Base-by-base conservation (phyloP, 805 yeast genomes). In the Metschnikowia lunata region DNA sequence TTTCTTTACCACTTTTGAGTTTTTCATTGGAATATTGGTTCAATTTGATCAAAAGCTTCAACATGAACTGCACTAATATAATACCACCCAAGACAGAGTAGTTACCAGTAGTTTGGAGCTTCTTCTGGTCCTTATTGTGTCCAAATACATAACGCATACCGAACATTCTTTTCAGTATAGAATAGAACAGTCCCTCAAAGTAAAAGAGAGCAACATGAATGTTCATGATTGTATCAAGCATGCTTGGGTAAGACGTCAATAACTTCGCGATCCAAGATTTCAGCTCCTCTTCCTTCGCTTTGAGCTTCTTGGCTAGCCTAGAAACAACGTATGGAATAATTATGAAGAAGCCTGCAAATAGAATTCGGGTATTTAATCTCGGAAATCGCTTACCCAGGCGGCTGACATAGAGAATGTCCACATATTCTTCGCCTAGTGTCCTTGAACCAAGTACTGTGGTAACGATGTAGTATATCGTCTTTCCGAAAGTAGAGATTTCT, bases 361-460 rank as follows among this genome's bases (percentile, higher is more conserved):
- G 79, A 1, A 80, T 45, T 43, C 88, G 70, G 27, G 78, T 68
- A 1, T 51, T 15, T 4, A 64, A 28, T 30, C 61, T 63, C 0
- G 86, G 84, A 6, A 84, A 60, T 34, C 66, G 57, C 14, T 55
- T 71, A 0, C 88, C 87, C 30, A 62, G 61, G 40, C 77, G 66
- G 33, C 67, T 69, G 7, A 85, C 88, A 57, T 85, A 84, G 7
- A 80, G 63, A 43, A 88, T 65, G 61, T 91, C 96, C 11, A 89
- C 89, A 63, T 91, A 91, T 64, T 91, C 97, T 60, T 91, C 98
- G 1, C 99, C 99, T 26, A 93, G 66, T 0, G 98, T 91, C 42
- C 91, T 73, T 1, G 86, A 78, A 0, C 91, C 91, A 6, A 78
- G 46, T 11, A 85, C 64, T 0, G 97, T 90, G 0, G 97, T 91